Conservation (phyloP, 805 yeast genomes). For the Clavispora carvajalis region DNA sequence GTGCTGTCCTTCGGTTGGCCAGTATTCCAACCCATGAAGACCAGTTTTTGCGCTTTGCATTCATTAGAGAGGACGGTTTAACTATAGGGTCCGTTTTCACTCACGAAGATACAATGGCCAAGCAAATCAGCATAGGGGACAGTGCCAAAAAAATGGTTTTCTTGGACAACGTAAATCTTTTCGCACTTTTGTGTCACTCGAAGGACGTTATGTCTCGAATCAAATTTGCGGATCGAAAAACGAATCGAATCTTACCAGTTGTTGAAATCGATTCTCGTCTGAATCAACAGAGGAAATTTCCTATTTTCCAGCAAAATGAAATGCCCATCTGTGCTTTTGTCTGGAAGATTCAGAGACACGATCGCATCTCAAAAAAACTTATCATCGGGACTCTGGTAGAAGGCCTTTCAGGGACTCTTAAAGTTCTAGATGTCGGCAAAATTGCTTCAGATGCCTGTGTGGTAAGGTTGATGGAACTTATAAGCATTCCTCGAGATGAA, state of each 20-base stretch:
- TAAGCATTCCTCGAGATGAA: slow-evolving; percentile 24
- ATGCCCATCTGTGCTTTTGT: slow-evolving; percentile 26
- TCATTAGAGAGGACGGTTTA: slow-evolving; percentile 35
- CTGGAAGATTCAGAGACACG: slow-evolving; percentile 31
- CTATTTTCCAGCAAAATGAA: slow-evolving; percentile 24
- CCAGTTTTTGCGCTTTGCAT: slow-evolving; percentile 12
- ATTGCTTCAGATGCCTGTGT: slow-evolving; percentile 11
- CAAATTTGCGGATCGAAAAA: slow-evolving; percentile 30
- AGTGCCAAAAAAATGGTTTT: slow-evolving; percentile 27
- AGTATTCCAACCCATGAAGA: slow-evolving; percentile 10
- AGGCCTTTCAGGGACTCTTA: slow-evolving; percentile 24
- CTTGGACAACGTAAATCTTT: slow-evolving; percentile 23
- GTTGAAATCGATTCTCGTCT: slow-evolving; percentile 15
- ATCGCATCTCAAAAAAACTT: slow-evolving; percentile 30
- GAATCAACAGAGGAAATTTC: slow-evolving; percentile 4
- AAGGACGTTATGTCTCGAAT: slow-evolving; percentile 22
- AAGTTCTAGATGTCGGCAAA: slow-evolving; percentile 29
- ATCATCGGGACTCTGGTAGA: slow-evolving; percentile 24
- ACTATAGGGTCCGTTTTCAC: slow-evolving; percentile 22
- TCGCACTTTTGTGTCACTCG: slow-evolving; percentile 28
- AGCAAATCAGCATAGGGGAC: slow-evolving; percentile 29
- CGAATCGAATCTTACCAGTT: slow-evolving; percentile 19
- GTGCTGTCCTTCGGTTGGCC: slow-evolving; percentile 16
- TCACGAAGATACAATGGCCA: slow-evolving; percentile 19
- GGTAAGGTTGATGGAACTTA: slow-evolving; percentile 25